Conservation (phyloP, 2,329 filamentous ascomycete genomes). For the Sordariomycetes sp. region DNA sequence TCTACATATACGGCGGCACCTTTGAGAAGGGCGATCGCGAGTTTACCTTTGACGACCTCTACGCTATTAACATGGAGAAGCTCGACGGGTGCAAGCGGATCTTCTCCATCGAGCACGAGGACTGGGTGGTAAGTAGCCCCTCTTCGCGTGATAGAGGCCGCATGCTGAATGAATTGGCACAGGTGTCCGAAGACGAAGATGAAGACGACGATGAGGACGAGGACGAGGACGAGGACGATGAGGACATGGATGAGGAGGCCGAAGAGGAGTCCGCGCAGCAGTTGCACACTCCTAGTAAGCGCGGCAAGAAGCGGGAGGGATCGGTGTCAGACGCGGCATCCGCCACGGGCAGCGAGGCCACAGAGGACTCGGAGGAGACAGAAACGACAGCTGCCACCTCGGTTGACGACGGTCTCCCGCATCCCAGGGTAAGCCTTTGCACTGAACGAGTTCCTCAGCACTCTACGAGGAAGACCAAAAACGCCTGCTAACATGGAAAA, state of each 20-base stretch:
- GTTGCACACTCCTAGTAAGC: constrained; percentile 40
- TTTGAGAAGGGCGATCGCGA: constrained; percentile 93
- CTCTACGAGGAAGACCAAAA: background rate
- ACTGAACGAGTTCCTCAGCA: background rate
- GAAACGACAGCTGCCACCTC: constrained; percentile 24
- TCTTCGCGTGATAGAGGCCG: background rate
- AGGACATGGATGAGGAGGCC: constrained; percentile 35
- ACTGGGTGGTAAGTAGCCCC: constrained; percentile 58
- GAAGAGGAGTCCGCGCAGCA: constrained; percentile 31
- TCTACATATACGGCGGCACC: constrained; percentile 92
- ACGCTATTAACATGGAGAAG: constrained; percentile 87
- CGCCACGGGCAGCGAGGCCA: constrained; percentile 24
- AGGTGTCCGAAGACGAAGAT: constrained; percentile 50
- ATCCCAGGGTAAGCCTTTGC: constrained; percentile 37
- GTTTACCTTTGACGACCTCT: constrained; percentile 92
- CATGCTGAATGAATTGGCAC: constrained; percentile 6
- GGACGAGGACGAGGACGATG: constrained; percentile 40
- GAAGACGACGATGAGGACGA: constrained; percentile 51
- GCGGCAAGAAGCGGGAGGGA: constrained; percentile 41
- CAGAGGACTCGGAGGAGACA: constrained; percentile 19
- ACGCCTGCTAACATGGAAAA: constrained; percentile 9
- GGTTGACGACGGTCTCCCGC: constrained; percentile 65
- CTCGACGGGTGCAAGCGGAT: constrained; percentile 89
- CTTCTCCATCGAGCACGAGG: constrained; percentile 71
- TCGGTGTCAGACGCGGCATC: constrained; percentile 18